phyloP scores from a whole-genome alignment of 768 basidiomycete genomes.

The Cyathus striatus region DNA sequence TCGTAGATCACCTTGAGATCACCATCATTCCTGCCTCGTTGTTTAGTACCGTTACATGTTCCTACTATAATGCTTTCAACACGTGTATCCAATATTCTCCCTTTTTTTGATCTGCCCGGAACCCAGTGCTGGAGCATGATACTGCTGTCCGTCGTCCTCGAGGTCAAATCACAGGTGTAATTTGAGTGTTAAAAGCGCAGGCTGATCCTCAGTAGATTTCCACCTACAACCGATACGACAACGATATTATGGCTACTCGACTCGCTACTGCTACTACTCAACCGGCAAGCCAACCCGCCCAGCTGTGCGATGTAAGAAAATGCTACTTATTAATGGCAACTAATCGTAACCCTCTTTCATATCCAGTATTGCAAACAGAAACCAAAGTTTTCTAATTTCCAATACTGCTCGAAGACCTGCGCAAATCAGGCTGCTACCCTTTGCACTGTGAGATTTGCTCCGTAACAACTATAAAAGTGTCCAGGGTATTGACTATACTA shows the following conservation, averaged over 20 bases:
- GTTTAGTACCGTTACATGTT: conserved; percentile 10
- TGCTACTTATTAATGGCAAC: neutral
- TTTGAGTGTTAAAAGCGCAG: conserved; percentile 5
- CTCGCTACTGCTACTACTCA: conserved; percentile 16
- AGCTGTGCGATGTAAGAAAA: conserved; percentile 35
- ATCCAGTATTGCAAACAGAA: conserved; percentile 46
- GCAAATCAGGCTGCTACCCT: conserved; percentile 37
- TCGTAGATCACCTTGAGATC: conserved; percentile 12
- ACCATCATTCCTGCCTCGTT: conserved; percentile 26
- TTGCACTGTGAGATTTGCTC: conserved; percentile 33
- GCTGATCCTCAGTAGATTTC: neutral
- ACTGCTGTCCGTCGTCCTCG: conserved; percentile 2
- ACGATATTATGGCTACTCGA: conserved; percentile 29
- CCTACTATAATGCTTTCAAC: conserved; percentile 15
- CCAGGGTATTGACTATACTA: neutral
- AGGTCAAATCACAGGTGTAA: neutral
- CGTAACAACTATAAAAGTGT: neutral
- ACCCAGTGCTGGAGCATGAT: neutral
- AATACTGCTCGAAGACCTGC: conserved; percentile 53
- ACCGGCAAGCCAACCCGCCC: conserved; percentile 15
- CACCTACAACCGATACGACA: conserved; percentile 4
- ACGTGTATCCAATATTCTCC: conserved; percentile 21
- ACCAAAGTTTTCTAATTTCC: conserved; percentile 38
- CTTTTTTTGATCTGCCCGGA: conserved; percentile 7
- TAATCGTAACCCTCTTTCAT: neutral